Evolutionary conservation across 805 yeast genomes (phyloP).

Genomic region (Pichia phayaonensis): DNA sequence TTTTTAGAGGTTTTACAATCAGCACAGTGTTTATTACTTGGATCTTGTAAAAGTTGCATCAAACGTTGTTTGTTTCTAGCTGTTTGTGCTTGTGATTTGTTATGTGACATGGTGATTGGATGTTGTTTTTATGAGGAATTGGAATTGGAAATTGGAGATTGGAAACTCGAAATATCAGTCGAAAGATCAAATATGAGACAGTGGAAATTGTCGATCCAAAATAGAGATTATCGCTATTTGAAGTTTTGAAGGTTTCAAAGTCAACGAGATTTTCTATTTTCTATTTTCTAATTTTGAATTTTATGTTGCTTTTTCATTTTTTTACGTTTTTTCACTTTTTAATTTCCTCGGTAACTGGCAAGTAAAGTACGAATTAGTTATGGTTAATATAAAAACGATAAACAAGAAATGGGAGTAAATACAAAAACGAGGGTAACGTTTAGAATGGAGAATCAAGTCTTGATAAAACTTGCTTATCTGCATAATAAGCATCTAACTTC

Average conservation of each 20-base stretch:
- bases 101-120: conserved; percentile 9
- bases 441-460: conserved; percentile 78
- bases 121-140: not conserved
- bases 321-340: too few species aligned
- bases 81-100: conserved; percentile 15
- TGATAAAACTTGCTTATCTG: conserved; percentile 63
- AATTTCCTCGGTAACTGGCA: not conserved
- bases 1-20: conserved; percentile 87
- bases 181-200: not conserved
- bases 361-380: not conserved
- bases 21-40: conserved; percentile 72
- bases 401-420: not conserved
- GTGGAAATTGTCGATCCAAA: not conserved
- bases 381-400: not conserved
- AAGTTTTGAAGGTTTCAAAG: too few species aligned
- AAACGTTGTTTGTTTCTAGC: conserved; percentile 64
- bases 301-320: too few species aligned
- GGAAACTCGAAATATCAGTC: not conserved
- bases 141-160: not conserved
- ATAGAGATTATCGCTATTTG: not conserved
- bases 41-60: conserved; percentile 67
- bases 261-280: not conserved
- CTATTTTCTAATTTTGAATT: too few species aligned
- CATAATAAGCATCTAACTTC: conserved; percentile 73
- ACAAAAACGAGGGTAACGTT: conserved; percentile 7